Evolutionary conservation across 352 stramenopile species (phyloP).

Genomic region (Phytopythium cucurbitacearum): DNA sequence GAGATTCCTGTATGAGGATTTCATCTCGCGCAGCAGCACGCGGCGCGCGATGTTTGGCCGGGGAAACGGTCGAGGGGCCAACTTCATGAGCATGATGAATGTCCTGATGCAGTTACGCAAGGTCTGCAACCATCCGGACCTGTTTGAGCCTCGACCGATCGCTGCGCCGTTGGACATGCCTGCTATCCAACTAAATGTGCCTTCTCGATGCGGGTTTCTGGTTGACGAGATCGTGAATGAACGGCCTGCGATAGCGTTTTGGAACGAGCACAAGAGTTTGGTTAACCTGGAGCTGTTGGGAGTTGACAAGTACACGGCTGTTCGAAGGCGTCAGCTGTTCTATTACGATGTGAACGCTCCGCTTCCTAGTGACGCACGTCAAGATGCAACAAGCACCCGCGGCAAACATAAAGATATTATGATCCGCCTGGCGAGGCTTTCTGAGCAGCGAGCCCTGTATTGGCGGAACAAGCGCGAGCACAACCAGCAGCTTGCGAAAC

Average conservation of each 20-base stretch:
- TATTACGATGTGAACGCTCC: constrained; percentile 41
- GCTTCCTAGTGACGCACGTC: constrained; percentile 20
- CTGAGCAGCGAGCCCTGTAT: constrained; percentile 22
- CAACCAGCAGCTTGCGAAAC: constrained; percentile 16
- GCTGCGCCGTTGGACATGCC: constrained; percentile 91
- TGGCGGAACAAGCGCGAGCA: constrained; percentile 34
- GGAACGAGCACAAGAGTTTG: constrained; percentile 27
- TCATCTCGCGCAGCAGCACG: constrained; percentile 94
- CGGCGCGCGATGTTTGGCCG: constrained; percentile 86
- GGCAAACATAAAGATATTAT: constrained; percentile 35
- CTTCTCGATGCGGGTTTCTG: constrained; percentile 41
- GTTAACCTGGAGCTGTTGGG: constrained; percentile 35
- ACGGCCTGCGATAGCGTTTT: constrained; percentile 27
- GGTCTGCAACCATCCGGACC: constrained; percentile 97
- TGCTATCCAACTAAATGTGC: constrained; percentile 20
- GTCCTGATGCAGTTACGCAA: constrained; percentile 99
- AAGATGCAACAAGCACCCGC: constrained; percentile 12
- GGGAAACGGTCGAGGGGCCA: constrained; percentile 78
- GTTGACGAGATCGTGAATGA: constrained; percentile 37
- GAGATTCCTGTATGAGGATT: constrained; percentile 98
- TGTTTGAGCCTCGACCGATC: constrained; percentile 97
- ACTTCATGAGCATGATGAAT: constrained; percentile 99
- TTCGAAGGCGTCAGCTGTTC: constrained; percentile 30
- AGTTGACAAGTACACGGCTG: constrained; percentile 23
- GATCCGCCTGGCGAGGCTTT: constrained; percentile 22